phyloP scores from a whole-genome alignment of 1,139 yeast species.

The Debaryomyces nepalensis region DNA sequence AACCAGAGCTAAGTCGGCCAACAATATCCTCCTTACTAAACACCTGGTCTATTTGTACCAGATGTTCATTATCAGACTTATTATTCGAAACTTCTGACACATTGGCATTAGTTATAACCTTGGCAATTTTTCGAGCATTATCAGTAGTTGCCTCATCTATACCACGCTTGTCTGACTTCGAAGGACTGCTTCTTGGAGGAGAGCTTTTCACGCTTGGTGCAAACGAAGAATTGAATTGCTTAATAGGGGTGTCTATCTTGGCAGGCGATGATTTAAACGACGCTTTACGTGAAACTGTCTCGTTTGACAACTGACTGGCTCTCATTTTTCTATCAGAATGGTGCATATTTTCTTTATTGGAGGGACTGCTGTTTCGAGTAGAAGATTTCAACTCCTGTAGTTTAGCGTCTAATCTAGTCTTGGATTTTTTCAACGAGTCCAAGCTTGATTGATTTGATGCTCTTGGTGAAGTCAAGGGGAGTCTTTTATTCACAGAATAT shows the following conservation, averaged over 20 bases:
- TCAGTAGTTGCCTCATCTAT: conserved; percentile 20
- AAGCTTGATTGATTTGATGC: conserved; percentile 25
- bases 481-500: conserved; percentile 21
- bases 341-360: conserved; percentile 21
- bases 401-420: conserved; percentile 22
- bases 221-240: conserved; percentile 3
- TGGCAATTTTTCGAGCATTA: conserved; percentile 26
- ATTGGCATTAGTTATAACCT: conserved; percentile 28
- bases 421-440: conserved; percentile 24
- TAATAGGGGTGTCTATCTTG: conserved; percentile 9
- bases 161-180: conserved; percentile 10
- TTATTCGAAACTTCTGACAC: conserved; percentile 14
- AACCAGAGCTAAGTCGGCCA: conserved; percentile 25
- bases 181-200: conserved; percentile 17
- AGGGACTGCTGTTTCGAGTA: conserved; percentile 11
- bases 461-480: conserved; percentile 47
- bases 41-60: conserved; percentile 28
- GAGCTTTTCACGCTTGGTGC: background rate
- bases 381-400: conserved; percentile 15
- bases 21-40: conserved; percentile 33
- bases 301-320: conserved; percentile 8
- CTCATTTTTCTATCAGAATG: background rate
- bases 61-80: conserved; percentile 18
- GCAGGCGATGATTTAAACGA: conserved; percentile 26
- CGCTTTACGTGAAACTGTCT: conserved; percentile 10